A percentile compares a stretch with the other conserved stretches of the same genome.
These are phyloP conservation scores for Gonapodya prolifera DNA, from an alignment of 192 early-diverging fungal genomes.

Conservation along the genomic window DNA sequence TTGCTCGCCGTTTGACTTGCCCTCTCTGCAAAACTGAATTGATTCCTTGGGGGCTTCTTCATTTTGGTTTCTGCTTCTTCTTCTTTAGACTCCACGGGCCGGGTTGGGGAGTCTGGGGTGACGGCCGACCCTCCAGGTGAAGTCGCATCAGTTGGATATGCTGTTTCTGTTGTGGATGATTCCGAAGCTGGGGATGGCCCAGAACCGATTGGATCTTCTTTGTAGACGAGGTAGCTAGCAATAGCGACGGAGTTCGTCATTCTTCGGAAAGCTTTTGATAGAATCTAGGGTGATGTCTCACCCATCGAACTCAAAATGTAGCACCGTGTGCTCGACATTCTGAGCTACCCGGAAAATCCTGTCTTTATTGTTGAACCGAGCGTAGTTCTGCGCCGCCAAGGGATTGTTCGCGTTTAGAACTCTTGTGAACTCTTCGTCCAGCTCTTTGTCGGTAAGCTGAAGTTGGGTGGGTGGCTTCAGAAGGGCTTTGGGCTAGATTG, in stretches of 20 bases:
- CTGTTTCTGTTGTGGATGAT: too few species aligned
- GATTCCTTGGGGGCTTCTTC: conserved; percentile 34
- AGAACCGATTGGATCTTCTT: too few species aligned
- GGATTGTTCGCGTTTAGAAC: conserved; percentile 57
- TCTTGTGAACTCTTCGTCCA: conserved; percentile 47
- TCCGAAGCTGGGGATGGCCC: too few species aligned
- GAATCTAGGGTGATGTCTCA: too few species aligned
- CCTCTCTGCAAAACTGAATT: conserved; percentile 50
- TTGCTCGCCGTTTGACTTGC: conserved; percentile 49
- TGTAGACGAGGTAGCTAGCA: too few species aligned
- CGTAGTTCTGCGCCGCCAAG: conserved; percentile 49
- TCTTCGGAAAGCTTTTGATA: too few species aligned
- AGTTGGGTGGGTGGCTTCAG: conserved; percentile 43
- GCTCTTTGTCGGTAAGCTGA: conserved; percentile 34
- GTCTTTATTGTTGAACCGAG: conserved; percentile 42
- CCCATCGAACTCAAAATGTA: conserved; percentile 56
- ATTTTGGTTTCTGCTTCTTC: conserved; percentile 24
- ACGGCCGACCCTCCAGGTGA: background rate
- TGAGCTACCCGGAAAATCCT: conserved; percentile 39
- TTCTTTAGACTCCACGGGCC: conserved; percentile 8
- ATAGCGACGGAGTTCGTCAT: too few species aligned
- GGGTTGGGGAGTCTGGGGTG: background rate
- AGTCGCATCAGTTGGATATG: too few species aligned
- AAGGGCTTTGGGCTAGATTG: conserved; percentile 38
- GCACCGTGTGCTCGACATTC: conserved; percentile 43